Percentiles rank a stretch among this genome's conserved stretches.
These are phyloP conservation scores for Lagerstroemia speciosa DNA, from an alignment of 345 rosid species.

Conservation along the genomic window DNA sequence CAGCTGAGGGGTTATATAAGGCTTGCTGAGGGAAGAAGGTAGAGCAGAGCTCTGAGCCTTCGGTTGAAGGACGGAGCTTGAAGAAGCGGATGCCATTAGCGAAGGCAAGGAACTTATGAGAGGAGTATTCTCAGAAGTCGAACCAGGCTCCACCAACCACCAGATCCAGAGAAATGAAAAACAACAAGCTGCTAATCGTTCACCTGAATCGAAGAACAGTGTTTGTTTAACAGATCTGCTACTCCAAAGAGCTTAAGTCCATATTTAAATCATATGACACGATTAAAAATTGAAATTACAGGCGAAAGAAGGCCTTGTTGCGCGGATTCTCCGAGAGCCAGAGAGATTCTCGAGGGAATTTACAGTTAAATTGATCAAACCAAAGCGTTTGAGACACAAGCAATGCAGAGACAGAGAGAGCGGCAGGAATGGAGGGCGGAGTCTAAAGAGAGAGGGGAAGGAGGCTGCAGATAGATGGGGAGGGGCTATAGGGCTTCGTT, in stretches of 20 bases:
- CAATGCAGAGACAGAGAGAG: not conserved
- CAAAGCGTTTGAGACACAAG: too few species aligned
- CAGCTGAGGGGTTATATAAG: conserved; percentile 26
- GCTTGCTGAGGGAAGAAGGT: conserved; percentile 3
- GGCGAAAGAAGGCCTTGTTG: not conserved
- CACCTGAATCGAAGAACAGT: too few species aligned
- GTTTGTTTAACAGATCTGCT: too few species aligned
- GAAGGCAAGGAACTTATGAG: not conserved
- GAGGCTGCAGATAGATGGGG: conserved; percentile 5
- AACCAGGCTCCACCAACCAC: not conserved
- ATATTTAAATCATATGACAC: not conserved
- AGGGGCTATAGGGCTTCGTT: not conserved
- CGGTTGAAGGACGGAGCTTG: conserved; percentile 10
- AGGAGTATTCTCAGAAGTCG: not conserved
- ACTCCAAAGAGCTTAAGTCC: too few species aligned
- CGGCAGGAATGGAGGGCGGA: too few species aligned
- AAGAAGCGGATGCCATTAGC: conserved; percentile 13
- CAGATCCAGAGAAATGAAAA: not conserved
- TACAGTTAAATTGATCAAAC: too few species aligned
- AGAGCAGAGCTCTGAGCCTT: conserved; percentile 1
- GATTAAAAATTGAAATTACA: not conserved
- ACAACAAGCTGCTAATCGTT: too few species aligned
- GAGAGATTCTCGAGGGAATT: not conserved
- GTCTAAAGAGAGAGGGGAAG: not conserved
- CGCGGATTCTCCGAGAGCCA: conserved; percentile 1